A percentile compares a stretch with the other conserved stretches of the same genome.
Evolutionary conservation across 257 asterid genomes (phyloP).

Genomic region (Nemophila menziesii): DNA sequence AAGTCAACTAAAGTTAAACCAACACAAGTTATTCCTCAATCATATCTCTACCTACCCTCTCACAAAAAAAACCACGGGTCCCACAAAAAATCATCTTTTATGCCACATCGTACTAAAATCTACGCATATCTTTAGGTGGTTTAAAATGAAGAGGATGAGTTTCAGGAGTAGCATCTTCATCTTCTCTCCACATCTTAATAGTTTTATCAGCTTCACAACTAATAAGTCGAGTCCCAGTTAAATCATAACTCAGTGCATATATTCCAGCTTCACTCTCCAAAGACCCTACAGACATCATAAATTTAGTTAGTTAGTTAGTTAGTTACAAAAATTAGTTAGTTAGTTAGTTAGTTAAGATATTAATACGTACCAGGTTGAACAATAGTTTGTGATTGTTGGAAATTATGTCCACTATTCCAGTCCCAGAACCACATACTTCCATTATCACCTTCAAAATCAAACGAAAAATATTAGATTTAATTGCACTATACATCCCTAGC

Average conservation of each 20-base stretch:
- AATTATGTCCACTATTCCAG: constrained; percentile 96
- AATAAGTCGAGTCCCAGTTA: constrained; percentile 74
- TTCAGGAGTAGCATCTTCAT: constrained; percentile 76
- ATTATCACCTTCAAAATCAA: constrained; percentile 58
- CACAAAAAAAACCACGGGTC: no score
- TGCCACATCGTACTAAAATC: no score
- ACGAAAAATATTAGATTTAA: no score
- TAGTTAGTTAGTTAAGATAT: no score
- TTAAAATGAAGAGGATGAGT: constrained; percentile 84
- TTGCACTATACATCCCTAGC: no score
- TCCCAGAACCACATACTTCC: constrained; percentile 99
- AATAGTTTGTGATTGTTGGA: constrained; percentile 89
- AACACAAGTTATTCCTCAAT: no score
- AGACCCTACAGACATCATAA: no score
- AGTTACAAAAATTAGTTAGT: no score
- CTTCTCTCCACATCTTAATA: constrained; percentile 98
- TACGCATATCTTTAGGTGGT: constrained; percentile 83
- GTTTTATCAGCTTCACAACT: constrained; percentile 95
- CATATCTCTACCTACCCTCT: no score
- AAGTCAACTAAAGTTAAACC: no score
- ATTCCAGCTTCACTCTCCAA: constrained; percentile 98
- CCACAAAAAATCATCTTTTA: no score
- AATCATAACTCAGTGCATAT: constrained; percentile 54
- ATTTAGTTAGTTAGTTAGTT: no score
- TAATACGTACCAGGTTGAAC: constrained; percentile 76